Conservation (phyloP, 768 basidiomycete genomes). For the Termitomyces sp. region DNA sequence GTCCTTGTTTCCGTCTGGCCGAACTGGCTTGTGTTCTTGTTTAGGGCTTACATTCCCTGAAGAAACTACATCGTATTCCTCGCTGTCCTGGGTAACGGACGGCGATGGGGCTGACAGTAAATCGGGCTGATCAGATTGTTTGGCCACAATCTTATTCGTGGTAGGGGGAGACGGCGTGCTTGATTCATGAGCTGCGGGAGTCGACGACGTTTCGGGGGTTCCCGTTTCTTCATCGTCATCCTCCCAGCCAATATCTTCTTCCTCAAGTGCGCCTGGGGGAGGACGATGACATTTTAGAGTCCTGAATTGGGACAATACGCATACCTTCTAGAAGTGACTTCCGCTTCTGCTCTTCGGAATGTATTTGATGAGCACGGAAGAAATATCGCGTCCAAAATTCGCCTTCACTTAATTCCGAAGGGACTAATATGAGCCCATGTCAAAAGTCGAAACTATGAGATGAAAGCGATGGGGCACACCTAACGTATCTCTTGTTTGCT, state of each 20-base stretch:
- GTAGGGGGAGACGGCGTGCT: conserved; percentile 5
- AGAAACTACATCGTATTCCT: conserved; percentile 64
- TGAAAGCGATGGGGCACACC: conserved; percentile 36
- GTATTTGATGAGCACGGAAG: conserved; percentile 81
- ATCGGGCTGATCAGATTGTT: background rate
- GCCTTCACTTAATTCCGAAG: conserved; percentile 53
- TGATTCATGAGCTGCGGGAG: conserved; percentile 14
- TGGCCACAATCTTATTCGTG: conserved; percentile 1
- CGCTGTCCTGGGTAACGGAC: conserved; percentile 40
- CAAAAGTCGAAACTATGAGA: background rate
- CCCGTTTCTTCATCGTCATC: conserved; percentile 78
- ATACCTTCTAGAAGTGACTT: conserved; percentile 71
- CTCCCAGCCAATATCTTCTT: conserved; percentile 92
- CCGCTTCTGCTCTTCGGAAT: conserved; percentile 71
- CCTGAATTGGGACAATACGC: conserved; percentile 8
- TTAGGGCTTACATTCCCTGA: conserved; percentile 45
- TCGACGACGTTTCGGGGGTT: background rate
- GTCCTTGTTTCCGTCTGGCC: conserved; percentile 26
- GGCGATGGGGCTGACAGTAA: conserved; percentile 6
- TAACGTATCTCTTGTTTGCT: conserved; percentile 46
- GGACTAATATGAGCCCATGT: conserved; percentile 42
- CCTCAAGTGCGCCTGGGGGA: conserved; percentile 51
- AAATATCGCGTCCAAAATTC: conserved; percentile 88
- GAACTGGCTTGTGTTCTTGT: conserved; percentile 23
- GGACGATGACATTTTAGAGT: background rate